Conservation (phyloP, 2,329 filamentous ascomycete genomes). For the Aureobasidium sp. region DNA sequence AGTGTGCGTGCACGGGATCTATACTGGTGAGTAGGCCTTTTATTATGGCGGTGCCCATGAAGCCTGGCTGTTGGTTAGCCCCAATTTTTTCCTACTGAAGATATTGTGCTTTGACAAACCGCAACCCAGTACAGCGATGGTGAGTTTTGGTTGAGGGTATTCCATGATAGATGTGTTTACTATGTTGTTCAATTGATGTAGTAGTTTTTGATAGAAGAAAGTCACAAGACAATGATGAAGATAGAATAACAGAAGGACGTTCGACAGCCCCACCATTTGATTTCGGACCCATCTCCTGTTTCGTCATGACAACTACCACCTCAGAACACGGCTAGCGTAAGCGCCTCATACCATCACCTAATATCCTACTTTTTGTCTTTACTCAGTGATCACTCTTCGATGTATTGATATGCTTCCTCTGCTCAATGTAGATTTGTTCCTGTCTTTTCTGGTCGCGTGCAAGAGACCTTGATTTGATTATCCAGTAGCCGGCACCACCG, state of each 20-base stretch:
- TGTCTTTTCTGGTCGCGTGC: not conserved
- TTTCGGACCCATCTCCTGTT: not conserved
- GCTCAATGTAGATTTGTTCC: not conserved
- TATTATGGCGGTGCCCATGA: conserved; percentile 23
- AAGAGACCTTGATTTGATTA: not conserved
- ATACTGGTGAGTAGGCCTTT: conserved; percentile 17
- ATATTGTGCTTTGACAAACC: not conserved
- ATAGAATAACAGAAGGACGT: not conserved
- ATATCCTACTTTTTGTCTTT: too few species aligned
- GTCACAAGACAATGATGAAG: not conserved
- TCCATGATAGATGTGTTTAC: not conserved
- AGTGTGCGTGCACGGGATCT: not conserved
- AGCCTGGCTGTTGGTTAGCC: conserved; percentile 15
- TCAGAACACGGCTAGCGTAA: not conserved
- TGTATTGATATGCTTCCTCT: not conserved
- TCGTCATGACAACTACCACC: not conserved
- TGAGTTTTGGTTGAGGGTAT: not conserved
- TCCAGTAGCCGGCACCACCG: not conserved
- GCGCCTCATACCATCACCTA: not conserved
- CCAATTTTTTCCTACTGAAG: too few species aligned
- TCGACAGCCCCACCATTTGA: not conserved
- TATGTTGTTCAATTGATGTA: not conserved
- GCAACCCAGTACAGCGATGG: not conserved
- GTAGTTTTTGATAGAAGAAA: not conserved
- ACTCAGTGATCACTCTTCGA: not conserved